Evolutionary conservation across 106 monocot genomes (phyloP).

Genomic region (Phalaenopsis aphrodite): DNA sequence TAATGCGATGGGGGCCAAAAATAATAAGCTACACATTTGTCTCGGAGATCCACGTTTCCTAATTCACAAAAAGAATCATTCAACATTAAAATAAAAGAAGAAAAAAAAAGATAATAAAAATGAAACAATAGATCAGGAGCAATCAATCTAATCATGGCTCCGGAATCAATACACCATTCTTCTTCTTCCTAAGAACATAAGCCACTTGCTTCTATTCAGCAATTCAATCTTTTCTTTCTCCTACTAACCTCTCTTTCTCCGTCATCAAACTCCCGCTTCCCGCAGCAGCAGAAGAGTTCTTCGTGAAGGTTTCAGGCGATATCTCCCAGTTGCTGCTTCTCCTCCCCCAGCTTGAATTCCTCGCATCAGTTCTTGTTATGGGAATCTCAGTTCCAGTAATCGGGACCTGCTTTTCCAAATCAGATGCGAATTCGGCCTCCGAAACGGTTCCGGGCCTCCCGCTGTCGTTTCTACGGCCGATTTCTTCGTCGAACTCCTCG

Average conservation of each 20-base stretch:
- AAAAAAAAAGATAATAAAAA: background rate
- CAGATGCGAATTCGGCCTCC: background rate
- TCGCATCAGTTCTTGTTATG: conserved; percentile 18
- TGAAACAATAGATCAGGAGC: background rate
- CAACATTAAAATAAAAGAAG: background rate
- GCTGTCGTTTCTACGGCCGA: conserved; percentile 26
- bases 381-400: conserved; percentile 11
- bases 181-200: no score
- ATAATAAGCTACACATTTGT: background rate
- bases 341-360: conserved; percentile 31
- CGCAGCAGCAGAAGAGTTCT: background rate
- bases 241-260: background rate
- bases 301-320: conserved; percentile 25
- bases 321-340: conserved; percentile 46
- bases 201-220: background rate
- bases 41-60: background rate
- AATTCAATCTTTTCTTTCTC: background rate
- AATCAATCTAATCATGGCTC: background rate
- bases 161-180: no score
- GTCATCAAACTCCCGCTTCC: background rate
- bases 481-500: conserved; percentile 47
- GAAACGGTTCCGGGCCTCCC: background rate
- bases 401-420: background rate
- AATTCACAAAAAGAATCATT: background rate
- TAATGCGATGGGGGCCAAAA: no score